Base-by-base conservation (phyloP, 1,139 yeast genomes). In the Wickerhamiella pararugosa region DNA sequence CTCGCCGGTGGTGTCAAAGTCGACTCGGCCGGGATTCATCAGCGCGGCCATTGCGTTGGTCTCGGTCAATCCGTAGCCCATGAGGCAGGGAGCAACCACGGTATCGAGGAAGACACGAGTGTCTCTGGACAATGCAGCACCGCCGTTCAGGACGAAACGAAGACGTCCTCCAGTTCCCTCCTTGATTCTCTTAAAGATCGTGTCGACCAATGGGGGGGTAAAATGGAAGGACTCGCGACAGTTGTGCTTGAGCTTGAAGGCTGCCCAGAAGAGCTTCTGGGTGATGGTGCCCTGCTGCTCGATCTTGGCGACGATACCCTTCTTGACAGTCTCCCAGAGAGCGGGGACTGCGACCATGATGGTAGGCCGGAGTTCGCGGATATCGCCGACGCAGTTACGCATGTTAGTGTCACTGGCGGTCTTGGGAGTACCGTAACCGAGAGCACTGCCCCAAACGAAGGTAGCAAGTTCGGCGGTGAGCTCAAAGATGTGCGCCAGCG, bases 341-440 rank as follows among this genome's bases (percentile, higher is more conserved):
- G 98, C 95, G 10, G 98, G 97, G 44, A 92, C 98, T 60, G 95
- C 98, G 50, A 86, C 95, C 95, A 90, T 83, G 52, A 90, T 65
- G 7, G 95, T 80, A 47, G 99, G 99, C 60, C 75, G 72, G 64
- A 84, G 83, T 58, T 81, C 86, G 46, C 73, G 73, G 66, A 90
- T 74, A 61, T 90, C 99, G 54, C 95, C 90, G 47, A 73, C 65
- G 66, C 94, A 86, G 65, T 90, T 81, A 57, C 74, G 78, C 58
- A 82, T 76, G 5, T 93, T 82, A 1, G 71, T 67, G 51, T 82
- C 94, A 26, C 94, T 76, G 51, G 92, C 69, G 29, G 98, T 90
- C 65, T 87, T 86, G 50, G 90, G 96, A 53, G 72, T 79, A 43
- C 94, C 98, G 62, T 90, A 90, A 51, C 98, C 98, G 41, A 83